A percentile compares a stretch with the other conserved stretches of the same genome.
phyloP scores from a whole-genome alignment of 2,329 filamentous ascomycete genomes.

The Cercospora sp. region DNA sequence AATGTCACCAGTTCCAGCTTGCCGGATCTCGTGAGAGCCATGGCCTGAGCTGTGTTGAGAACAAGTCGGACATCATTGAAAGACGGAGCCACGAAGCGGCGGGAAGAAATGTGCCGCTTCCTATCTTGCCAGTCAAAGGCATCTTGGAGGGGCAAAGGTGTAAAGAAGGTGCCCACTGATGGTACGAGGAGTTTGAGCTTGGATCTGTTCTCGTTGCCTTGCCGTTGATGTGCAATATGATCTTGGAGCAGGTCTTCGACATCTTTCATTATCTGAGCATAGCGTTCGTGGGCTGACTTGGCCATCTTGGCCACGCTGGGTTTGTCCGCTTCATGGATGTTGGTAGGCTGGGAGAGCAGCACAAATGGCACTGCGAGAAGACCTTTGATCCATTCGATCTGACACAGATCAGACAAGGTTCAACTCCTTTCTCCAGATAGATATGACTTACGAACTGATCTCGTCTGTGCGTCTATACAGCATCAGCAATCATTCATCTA shows the following conservation, averaged over 20 bases:
- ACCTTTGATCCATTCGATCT: constrained; percentile 73
- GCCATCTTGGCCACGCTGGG: constrained; percentile 65
- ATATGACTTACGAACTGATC: constrained; percentile 76
- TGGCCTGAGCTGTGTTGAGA: constrained; percentile 90
- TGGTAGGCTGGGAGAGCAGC: constrained; percentile 90
- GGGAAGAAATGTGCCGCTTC: constrained; percentile 80
- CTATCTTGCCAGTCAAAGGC: constrained; percentile 81
- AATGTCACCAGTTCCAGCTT: constrained; percentile 86
- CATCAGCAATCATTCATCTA: constrained; percentile 1
- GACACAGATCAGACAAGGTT: constrained; percentile 15
- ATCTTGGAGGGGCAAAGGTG: constrained; percentile 77
- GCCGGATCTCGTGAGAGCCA: constrained; percentile 77
- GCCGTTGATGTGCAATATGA: constrained; percentile 75
- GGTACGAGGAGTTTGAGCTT: constrained; percentile 93
- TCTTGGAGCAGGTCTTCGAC: constrained; percentile 90
- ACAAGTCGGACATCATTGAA: constrained; percentile 96
- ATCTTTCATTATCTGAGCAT: constrained; percentile 92
- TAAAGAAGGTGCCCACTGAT: constrained; percentile 91
- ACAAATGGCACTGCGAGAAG: constrained; percentile 94
- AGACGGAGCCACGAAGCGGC: constrained; percentile 89
- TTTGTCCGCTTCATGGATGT: constrained; percentile 71
- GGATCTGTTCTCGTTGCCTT: constrained; percentile 57
- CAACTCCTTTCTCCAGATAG: no score
- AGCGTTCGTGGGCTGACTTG: constrained; percentile 77
- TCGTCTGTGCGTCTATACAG: constrained; percentile 77